Conservation (phyloP, 495 filamentous ascomycete genomes). For the Aspergillus indologenus region DNA sequence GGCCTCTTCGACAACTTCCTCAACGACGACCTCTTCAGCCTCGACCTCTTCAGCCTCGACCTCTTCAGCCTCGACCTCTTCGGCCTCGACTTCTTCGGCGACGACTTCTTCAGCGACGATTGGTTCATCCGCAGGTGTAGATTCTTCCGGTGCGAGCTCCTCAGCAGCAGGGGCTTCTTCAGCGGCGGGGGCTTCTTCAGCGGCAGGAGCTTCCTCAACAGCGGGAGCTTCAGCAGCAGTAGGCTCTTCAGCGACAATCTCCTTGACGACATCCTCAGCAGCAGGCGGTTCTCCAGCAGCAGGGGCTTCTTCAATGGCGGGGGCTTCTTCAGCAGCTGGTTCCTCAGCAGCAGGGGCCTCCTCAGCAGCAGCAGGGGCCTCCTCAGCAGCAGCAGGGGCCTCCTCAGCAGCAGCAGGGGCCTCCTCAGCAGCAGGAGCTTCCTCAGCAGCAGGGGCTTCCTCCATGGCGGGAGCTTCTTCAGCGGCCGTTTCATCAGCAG, state of each 20-base stretch:
- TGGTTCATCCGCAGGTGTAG: constrained; percentile 9
- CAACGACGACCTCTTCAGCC: background rate
- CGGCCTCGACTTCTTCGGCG: background rate
- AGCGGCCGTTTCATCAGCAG: too few relatives aligned
- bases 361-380: constrained; percentile 12
- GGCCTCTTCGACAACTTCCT: constrained; percentile 5
- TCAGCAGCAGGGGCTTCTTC: constrained; percentile 9
- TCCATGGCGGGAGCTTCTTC: too few relatives aligned
- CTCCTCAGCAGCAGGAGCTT: too few relatives aligned
- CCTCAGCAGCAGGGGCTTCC: too few relatives aligned
- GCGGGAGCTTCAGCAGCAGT: constrained; percentile 14
- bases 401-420: too few relatives aligned
- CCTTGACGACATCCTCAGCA: too few relatives aligned
- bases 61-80: background rate
- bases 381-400: background rate
- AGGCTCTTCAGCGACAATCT: too few relatives aligned
- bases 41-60: background rate
- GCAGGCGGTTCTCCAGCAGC: constrained; percentile 1
- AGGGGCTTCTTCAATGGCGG: constrained; percentile 10
- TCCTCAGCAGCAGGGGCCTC: background rate
- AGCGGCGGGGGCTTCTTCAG: constrained; percentile 2
- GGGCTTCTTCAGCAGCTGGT: background rate
- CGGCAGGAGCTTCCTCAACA: constrained; percentile 11
- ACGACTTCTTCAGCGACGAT: constrained; percentile 3
- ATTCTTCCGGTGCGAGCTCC: background rate